Evolutionary conservation across 495 filamentous ascomycete genomes (phyloP).

Genomic region (Penicillium cosmopolitanum): DNA sequence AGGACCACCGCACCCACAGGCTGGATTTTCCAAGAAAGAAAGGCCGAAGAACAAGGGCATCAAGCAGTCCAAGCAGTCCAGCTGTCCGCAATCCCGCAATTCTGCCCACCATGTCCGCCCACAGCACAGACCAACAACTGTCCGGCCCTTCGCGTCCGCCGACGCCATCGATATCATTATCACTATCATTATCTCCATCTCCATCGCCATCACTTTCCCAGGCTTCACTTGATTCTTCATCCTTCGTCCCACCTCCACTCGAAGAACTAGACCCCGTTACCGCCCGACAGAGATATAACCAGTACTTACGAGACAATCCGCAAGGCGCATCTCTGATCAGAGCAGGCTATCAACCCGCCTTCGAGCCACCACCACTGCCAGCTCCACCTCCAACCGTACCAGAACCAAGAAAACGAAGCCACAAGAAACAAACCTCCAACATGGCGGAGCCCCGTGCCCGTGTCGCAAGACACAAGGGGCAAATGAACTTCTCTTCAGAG

Average conservation of each 20-base stretch:
- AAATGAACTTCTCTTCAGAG: constrained; percentile 85
- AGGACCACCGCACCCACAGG: background rate
- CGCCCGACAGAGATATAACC: background rate
- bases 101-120: constrained; percentile 33
- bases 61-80: background rate
- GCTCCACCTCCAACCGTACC: background rate
- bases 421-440: background rate
- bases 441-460: constrained; percentile 75
- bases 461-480: constrained; percentile 81
- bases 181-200: background rate
- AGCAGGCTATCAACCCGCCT: constrained; percentile 34
- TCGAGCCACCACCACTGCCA: background rate
- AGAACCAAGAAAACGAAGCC: background rate
- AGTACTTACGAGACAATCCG: constrained; percentile 23
- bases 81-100: constrained; percentile 9
- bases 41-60: background rate
- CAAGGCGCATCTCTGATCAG: constrained; percentile 30
- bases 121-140: constrained; percentile 23
- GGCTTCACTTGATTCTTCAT: constrained; percentile 11
- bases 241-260: constrained; percentile 11
- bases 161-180: background rate
- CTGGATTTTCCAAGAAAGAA: background rate
- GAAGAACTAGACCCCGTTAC: background rate
- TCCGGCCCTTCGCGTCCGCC: background rate
- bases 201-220: constrained; percentile 1